Evolutionary conservation across 805 yeast genomes (phyloP).

Genomic region (Barnettozyma wickerhamii): DNA sequence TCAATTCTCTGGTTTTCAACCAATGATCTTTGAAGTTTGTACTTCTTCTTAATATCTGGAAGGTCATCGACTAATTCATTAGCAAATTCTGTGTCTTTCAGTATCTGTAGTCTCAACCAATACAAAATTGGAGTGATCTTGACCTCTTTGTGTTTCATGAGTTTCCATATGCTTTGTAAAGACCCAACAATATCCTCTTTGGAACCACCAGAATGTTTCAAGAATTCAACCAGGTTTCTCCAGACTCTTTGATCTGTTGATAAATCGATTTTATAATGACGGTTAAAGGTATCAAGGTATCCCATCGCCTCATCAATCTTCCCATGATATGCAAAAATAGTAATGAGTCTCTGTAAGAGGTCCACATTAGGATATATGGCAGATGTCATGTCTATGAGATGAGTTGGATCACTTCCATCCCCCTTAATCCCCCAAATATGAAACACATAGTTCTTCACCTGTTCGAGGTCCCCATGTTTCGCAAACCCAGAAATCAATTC

Average conservation of each 20-base stretch:
- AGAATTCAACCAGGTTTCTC: conserved; percentile 13
- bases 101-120: conserved; percentile 9
- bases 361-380: conserved; percentile 20
- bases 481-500: conserved; percentile 22
- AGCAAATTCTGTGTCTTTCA: conserved; percentile 6
- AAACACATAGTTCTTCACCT: conserved; percentile 17
- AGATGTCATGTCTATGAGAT: conserved; percentile 9
- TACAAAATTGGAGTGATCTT: conserved; percentile 12
- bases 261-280: conserved; percentile 12
- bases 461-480: conserved; percentile 14
- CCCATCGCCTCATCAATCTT: conserved; percentile 9
- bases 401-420: conserved; percentile 4
- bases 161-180: conserved; percentile 16
- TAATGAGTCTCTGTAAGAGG: conserved; percentile 13
- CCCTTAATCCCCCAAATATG: conserved; percentile 21
- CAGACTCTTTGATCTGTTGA: conserved; percentile 10
- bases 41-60: conserved; percentile 8
- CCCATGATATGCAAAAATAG: conserved; percentile 17
- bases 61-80: conserved; percentile 13
- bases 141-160: conserved; percentile 11
- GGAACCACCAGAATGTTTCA: conserved; percentile 7
- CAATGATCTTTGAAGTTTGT: conserved; percentile 1
- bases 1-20: conserved; percentile 10
- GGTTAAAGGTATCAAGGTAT: conserved; percentile 13
- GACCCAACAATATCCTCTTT: conserved; percentile 2